Evolutionary conservation across 805 yeast genomes (phyloP).

Genomic region (Ogataea philodendri): DNA sequence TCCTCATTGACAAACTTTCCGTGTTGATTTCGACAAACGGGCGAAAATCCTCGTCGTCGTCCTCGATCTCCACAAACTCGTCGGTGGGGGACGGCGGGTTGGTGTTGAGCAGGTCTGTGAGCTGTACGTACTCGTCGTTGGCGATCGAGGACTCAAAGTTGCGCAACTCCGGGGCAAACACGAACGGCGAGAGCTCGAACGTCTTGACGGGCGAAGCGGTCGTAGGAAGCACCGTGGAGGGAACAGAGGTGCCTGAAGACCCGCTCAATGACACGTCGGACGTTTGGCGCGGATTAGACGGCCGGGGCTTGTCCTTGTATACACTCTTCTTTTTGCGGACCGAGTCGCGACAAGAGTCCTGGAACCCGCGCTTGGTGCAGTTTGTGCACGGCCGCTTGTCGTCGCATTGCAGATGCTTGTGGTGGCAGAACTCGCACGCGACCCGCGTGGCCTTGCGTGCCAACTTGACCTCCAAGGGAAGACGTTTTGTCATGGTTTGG

Average conservation of each 20-base stretch:
- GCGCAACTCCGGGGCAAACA: slow-evolving; percentile 21
- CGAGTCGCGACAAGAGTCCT: slow-evolving; percentile 54
- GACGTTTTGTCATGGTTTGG: slow-evolving; percentile 56
- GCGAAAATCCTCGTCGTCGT: slow-evolving; percentile 25
- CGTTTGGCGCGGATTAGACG: background rate
- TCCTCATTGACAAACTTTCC: slow-evolving; percentile 29
- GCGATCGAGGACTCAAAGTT: slow-evolving; percentile 36
- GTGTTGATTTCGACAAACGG: slow-evolving; percentile 33
- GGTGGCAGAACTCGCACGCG: slow-evolving; percentile 73
- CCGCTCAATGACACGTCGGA: slow-evolving; percentile 1
- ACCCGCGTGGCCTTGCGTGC: slow-evolving; percentile 60
- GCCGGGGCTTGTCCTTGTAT: slow-evolving; percentile 2
- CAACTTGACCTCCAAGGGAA: slow-evolving; percentile 51
- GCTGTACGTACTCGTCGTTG: slow-evolving; percentile 41
- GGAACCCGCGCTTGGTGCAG: slow-evolving; percentile 60
- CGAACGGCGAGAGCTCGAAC: slow-evolving; percentile 3
- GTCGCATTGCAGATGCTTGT: slow-evolving; percentile 73
- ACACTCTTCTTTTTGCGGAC: slow-evolving; percentile 42
- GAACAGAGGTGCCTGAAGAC: slow-evolving; percentile 1
- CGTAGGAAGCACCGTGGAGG: background rate
- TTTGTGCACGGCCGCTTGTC: slow-evolving; percentile 67
- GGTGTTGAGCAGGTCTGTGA: slow-evolving; percentile 39
- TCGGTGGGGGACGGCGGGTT: slow-evolving; percentile 36
- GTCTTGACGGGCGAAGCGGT: background rate
- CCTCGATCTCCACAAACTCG: slow-evolving; percentile 29